Base-by-base conservation (phyloP, 306 rosid genomes). In the Dalbergia oliveri region DNA sequence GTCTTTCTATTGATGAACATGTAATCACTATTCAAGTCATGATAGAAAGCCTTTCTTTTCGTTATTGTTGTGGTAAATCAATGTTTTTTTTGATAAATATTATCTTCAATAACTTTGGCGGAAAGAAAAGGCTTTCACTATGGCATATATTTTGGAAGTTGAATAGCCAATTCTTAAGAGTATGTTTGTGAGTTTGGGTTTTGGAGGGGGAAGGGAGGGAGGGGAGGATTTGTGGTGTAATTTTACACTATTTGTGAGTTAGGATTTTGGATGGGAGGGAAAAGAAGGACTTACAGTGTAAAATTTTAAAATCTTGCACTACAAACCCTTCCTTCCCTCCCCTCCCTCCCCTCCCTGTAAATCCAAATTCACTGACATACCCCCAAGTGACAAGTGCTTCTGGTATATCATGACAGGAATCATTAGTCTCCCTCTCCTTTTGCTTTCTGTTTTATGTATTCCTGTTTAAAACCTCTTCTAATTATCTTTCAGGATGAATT, bases 401-500 rank as follows among this genome's bases (percentile, higher is more conserved):
- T 83, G 51, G 67, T 69, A 53, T 44, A 53, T 53, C 41, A 23
- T 53, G n/a, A 19, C 54, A 51, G 72, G 37, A 59, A 58, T 82
- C 37, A 26, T 47, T 10, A 51, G 69, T 58, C 61, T 73, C 61
- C 14, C 43, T 65, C 23, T 26, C 31, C 15, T 47, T 53, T 72
- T 60, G 15, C 44, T 77, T 18, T 71, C 26, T 63, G 15, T 62
- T 37, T 69, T 51, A 44, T 60, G 34, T 53, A 77, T 61, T 66
- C 9, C 37, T 43, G 56, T 56, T 63, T 33, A 82, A 73, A 37
- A 21, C 11, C 62, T 66, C 7, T 35, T 56, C 60, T 16, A 49
- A 76, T 81, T 34, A 23, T 79, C 23, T 77, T 82, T 82, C 83
- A 96, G 99, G 99, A 96, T 84, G 99, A 96, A 83, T 86, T 96